Evolutionary conservation across 306 rosid species (phyloP), one percentile per base, ranked within the genome.

Genomic region (Gastrolobium bilobum): DNA sequence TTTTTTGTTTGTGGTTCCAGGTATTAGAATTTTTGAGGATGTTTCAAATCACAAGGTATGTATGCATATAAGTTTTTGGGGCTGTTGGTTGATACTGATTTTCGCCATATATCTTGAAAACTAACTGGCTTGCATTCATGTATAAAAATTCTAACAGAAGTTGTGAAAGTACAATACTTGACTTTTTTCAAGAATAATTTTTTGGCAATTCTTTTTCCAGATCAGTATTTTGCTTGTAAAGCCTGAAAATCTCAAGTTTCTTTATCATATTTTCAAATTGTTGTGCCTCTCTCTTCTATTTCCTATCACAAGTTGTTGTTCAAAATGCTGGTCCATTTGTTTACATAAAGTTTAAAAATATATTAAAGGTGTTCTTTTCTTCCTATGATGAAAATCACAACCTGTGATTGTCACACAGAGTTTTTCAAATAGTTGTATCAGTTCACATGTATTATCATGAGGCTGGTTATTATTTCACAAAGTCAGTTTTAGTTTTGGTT

Each of bases 21-120:
- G 99, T 70, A 89, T 95, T 77, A 84, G 99, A 86, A 78, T 95
- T 81, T 91, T 95, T 81, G 99, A 95, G 86, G 98, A 95, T 83
- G 84, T 92, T 81, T 82, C 91, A 7, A 70, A 69, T 62, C 48
- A 79, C 85, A 90, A 88, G 97, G 98, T 92, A 82, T 73, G 47
- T 40, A 50, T 77, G 20, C 10, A 56, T 3, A 33, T 53, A 53
- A 10, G 33, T 33, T 54, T 46, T 51, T 63, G 37, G 50, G 37
- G 53, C 44, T 77, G 7, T 29, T 38, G 6, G 52, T 40, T 51
- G 47, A 29, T 5, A 11, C 15, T 59, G 6, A 54, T 62, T 58
- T 4, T 70, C 52, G 10, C 4, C 20, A 77, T 64, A 58, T 77
- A 65, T 77, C 35, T 50, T 71, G 33, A 56, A 57, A 61, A 33